Conservation (phyloP, 129 eudicot genomes). For the Kitagawia praeruptora region DNA sequence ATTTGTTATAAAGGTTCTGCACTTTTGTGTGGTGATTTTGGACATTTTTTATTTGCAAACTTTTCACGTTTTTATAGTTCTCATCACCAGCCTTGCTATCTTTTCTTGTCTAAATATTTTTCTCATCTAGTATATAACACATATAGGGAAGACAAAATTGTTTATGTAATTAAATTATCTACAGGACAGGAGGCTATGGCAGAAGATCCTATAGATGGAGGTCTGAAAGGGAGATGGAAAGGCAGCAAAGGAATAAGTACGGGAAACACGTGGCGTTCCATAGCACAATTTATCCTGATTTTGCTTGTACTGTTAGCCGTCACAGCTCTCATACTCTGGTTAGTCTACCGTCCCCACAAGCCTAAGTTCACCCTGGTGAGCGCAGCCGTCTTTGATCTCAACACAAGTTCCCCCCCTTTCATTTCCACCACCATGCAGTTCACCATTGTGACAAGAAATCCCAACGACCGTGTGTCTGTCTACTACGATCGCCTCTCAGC, state of each 20-base stretch:
- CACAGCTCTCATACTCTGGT: slow-evolving; percentile 40
- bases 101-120: too few species aligned
- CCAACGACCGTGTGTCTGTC: slow-evolving; percentile 40
- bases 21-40: too few species aligned
- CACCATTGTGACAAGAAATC: slow-evolving; percentile 49
- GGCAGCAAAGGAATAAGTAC: background rate
- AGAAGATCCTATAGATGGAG: background rate
- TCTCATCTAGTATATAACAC: background rate
- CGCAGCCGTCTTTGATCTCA: slow-evolving; percentile 29
- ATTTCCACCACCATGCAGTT: slow-evolving; percentile 53
- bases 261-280: slow-evolving; percentile 9
- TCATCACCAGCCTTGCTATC: background rate
- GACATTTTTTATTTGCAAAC: too few species aligned
- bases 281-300: slow-evolving; percentile 13
- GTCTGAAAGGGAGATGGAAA: background rate
- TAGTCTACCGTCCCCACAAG: slow-evolving; percentile 54
- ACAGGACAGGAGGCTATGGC: background rate
- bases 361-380: slow-evolving; percentile 44
- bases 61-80: too few species aligned
- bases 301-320: slow-evolving; percentile 35
- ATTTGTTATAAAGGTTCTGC: too few species aligned
- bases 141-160: background rate
- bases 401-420: slow-evolving; percentile 28
- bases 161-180: too few species aligned
- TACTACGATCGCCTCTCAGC: slow-evolving; percentile 47